Evolutionary conservation across 345 rosid genomes (phyloP).

Genomic region (Eucalyptus urophylla): DNA sequence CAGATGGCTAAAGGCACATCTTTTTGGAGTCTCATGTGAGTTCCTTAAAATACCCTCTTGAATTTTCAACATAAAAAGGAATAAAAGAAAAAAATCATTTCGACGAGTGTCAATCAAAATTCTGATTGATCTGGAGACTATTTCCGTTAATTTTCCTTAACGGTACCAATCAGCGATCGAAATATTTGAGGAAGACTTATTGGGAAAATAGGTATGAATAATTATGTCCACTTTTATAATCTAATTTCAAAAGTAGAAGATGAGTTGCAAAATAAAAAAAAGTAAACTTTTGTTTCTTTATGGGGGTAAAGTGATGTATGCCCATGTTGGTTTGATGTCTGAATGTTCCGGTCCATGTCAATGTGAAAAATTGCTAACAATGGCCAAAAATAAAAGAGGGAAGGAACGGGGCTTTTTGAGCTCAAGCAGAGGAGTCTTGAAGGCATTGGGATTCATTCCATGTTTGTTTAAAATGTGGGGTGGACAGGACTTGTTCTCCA

Average conservation of each 20-base stretch:
- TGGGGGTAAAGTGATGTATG: not conserved
- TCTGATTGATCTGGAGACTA: not conserved
- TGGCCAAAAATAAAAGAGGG: not conserved
- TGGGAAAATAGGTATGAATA: not conserved
- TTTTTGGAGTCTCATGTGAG: not conserved
- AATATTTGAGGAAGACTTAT: not conserved
- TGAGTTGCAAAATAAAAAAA: not conserved
- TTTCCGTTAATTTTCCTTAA: not conserved
- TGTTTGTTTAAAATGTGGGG: not conserved
- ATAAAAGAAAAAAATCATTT: not conserved
- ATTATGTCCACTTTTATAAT: rapidly evolving
- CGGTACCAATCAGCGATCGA: too few species aligned
- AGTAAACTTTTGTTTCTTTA: not conserved
- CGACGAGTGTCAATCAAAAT: not conserved
- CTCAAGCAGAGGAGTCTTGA: not conserved
- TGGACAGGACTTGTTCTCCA: not conserved
- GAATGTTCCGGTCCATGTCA: not conserved
- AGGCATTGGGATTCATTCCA: not conserved
- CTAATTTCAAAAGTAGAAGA: not conserved
- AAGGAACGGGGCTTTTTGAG: not conserved
- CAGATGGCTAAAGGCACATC: not conserved
- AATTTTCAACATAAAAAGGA: not conserved
- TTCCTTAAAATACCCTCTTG: not conserved
- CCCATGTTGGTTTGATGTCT: not conserved
- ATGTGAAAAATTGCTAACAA: not conserved